Evolutionary conservation across 2,329 filamentous ascomycete genomes (phyloP).

Genomic region (Stachybotrys chlorohalonatus): DNA sequence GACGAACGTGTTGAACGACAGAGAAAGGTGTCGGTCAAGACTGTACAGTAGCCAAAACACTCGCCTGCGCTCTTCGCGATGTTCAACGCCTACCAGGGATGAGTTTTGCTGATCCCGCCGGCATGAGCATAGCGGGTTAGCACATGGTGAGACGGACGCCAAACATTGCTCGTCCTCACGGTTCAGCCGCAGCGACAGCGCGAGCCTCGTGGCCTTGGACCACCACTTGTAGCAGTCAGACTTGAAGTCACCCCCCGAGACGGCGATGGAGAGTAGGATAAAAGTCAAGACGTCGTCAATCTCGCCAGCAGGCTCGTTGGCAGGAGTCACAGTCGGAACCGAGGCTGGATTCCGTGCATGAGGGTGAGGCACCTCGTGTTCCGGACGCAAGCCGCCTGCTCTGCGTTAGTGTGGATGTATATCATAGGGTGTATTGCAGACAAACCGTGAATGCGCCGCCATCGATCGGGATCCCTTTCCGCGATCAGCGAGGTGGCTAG

Average conservation of each 20-base stretch:
- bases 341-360: conserved; percentile 10
- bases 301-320: conserved; percentile 23
- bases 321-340: conserved; percentile 19
- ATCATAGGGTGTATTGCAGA: background rate
- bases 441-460: conserved; percentile 24
- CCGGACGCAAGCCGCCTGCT: conserved; percentile 21
- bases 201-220: conserved; percentile 31
- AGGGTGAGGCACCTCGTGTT: conserved; percentile 19
- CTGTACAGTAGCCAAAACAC: conserved; percentile 40
- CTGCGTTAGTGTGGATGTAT: background rate
- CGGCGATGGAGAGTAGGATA: conserved; percentile 32
- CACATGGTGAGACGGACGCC: conserved; percentile 17
- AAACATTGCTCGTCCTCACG: conserved; percentile 25
- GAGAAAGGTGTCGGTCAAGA: conserved; percentile 35
- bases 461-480: conserved; percentile 25
- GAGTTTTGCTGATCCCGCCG: conserved; percentile 16
- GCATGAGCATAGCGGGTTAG: conserved; percentile 21
- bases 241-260: conserved; percentile 39
- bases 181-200: conserved; percentile 25
- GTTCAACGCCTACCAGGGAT: conserved; percentile 24
- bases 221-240: conserved; percentile 38
- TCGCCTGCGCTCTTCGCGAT: conserved; percentile 34
- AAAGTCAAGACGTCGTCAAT: conserved; percentile 36
- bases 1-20: conserved; percentile 36
- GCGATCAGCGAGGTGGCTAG: conserved; percentile 23